Evolutionary conservation across 176 grass and related monocot species (phyloP).

Genomic region (Carex cristatella): DNA sequence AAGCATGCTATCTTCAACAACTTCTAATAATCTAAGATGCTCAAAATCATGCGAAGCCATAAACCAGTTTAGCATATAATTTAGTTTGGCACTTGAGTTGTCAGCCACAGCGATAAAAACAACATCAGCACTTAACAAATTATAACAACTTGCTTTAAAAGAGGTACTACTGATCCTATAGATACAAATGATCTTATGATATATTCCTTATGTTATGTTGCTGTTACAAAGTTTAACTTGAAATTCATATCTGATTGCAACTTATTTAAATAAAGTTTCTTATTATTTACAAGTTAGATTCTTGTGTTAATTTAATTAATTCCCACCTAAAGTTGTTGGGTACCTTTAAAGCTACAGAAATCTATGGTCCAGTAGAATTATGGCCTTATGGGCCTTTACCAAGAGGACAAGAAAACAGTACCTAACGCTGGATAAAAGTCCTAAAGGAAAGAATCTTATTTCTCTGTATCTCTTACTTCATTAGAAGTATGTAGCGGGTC

Average conservation of each 20-base stretch:
- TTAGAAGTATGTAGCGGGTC: not conserved
- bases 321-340: not conserved
- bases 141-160: not conserved
- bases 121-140: not conserved
- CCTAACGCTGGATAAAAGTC: not conserved
- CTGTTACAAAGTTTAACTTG: not conserved
- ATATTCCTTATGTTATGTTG: not conserved
- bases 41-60: not conserved
- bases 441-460: not conserved
- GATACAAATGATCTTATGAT: not conserved
- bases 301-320: not conserved
- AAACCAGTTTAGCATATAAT: not conserved
- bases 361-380: not conserved
- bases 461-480: not conserved
- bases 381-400: not conserved
- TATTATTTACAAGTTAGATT: not conserved
- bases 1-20: not conserved
- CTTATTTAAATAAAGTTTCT: not conserved
- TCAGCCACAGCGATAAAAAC: not conserved
- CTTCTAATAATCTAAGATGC: not conserved
- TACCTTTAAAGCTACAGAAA: not conserved
- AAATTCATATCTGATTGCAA: not conserved
- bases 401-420: not conserved
- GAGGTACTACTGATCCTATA: not conserved
- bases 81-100: not conserved